phyloP scores from a whole-genome alignment of 176 grass and related monocot genomes.

The Melocanna baccifera region DNA sequence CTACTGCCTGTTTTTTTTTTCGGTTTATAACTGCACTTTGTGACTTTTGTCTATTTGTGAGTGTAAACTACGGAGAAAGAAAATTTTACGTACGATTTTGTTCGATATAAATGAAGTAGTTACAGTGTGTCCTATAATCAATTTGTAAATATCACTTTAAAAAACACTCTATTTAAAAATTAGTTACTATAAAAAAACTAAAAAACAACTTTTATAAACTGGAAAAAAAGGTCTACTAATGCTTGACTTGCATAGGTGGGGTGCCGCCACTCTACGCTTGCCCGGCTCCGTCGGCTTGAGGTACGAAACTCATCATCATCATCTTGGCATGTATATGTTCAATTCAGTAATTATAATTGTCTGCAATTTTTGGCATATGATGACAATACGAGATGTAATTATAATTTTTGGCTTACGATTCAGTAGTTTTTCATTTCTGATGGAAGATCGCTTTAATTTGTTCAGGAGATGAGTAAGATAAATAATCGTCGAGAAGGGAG shows the following conservation, averaged over 20 bases:
- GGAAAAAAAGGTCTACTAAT: no score
- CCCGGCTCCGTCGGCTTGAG: constrained; percentile 23
- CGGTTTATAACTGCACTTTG: no score
- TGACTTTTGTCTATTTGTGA: no score
- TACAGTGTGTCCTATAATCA: no score
- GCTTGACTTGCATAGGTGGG: background rate
- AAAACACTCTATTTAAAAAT: no score
- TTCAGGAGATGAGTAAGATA: background rate
- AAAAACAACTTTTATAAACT: no score
- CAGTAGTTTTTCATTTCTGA: background rate
- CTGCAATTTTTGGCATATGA: background rate
- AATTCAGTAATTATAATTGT: background rate
- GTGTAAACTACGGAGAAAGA: no score
- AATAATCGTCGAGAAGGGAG: background rate
- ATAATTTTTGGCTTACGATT: background rate
- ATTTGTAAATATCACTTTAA: no score
- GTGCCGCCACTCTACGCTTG: constrained; percentile 27
- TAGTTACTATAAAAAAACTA: no score
- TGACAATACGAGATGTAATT: background rate
- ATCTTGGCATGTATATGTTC: background rate
- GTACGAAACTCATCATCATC: background rate
- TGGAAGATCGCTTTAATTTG: background rate
- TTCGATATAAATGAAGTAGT: no score
- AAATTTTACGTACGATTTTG: no score
- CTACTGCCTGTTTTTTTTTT: no score